Evolutionary conservation across 2,329 filamentous ascomycete genomes (phyloP), one percentile per base, ranked within the genome.

Genomic region (Raffaelea arxii): DNA sequence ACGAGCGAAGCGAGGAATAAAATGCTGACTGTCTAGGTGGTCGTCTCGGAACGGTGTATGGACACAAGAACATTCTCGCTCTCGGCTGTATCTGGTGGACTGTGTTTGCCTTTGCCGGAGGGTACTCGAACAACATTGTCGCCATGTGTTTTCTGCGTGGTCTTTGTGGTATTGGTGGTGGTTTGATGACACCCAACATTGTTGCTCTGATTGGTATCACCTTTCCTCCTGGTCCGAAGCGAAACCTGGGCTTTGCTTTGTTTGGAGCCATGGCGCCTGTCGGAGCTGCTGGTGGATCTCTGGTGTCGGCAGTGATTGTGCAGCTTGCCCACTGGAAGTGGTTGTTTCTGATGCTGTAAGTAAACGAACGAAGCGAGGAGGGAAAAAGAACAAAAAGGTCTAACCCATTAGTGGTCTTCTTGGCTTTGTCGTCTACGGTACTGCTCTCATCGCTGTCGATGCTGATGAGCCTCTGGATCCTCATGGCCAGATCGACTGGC

Each of bases 1-100:
- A n/a, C n/a, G n/a, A n/a, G n/a, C n/a, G n/a, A n/a, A n/a, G n/a
- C n/a, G n/a, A n/a, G n/a, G n/a, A n/a, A n/a, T n/a, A n/a, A n/a
- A n/a, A n/a, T 37, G 35, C 9, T 6, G 19, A 10, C 37, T 11
- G 6, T 23, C 37, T 21, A 3, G 68, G 65, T 4, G 74, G 74
- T 7, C 67, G 74, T 1, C 58, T 77, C 1, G 74, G 73, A 0
- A 69, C 71, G 36, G 60, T 78, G 1, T 74, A 69, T 50, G 75
- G 74, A 4, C 72, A 76, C 54, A 69, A 70, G 46, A 62, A 62
- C 6, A 56, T 74, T n/a, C 61, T 74, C 2, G 53, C 74, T 1
- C 47, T 62, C 0, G 74, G 73, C 6, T 66, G 64, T 9, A 52
- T 55, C 5, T 65, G 67, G 53, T 67, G 71, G 23, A 53, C 62